Evolutionary conservation across 306 rosid species (phyloP), one percentile per base, ranked within the genome.

Genomic region (Vigna radiata): DNA sequence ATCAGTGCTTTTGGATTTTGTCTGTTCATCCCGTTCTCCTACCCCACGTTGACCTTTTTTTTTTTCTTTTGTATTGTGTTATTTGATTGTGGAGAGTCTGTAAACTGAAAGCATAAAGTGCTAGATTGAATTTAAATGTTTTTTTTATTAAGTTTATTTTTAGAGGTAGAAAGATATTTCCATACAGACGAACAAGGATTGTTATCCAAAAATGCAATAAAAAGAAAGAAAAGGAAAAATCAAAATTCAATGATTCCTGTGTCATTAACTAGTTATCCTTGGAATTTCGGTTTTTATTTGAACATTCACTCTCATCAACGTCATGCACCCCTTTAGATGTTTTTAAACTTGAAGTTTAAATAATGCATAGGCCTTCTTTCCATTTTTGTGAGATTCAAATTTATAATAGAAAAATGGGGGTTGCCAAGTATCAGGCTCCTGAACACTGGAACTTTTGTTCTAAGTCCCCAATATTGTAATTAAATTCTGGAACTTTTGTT

Each of bases 51-150:
- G 59, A 33, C 75, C 25, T 76, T 2, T 29, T 29, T 29, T 27
- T 29, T 23, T 54, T 18, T 10, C 23, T 54, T 54, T 11, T 18
- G 2, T 36, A 77, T 77, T 67, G 7, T 54, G 7, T 65, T 39
- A 23, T 58, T 68, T 77, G 58, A 0, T 62, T 65, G 46, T 23
- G 66, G 55, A 68, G 44, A 4, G 58, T 70, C 53, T 41, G n/a
- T 67, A 19, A 21, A 41, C 43, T 36, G 60, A 55, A 71, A 65
- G 18, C 69, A 16, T 41, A 13, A 60, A 37, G 39, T 19, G 58
- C 64, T 75, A 66, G 33, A 53, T 47, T 62, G 68, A 61, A 61
- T 36, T 36, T 25, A 56, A 21, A 29, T 37, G 21, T 53, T 63
- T 9, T 31, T 21, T 62, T 18, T 39, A 62, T 64, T 16, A 43